phyloP scores from a whole-genome alignment of 2,329 filamentous ascomycete genomes.

The Colletotrichum lindemuthianum region DNA sequence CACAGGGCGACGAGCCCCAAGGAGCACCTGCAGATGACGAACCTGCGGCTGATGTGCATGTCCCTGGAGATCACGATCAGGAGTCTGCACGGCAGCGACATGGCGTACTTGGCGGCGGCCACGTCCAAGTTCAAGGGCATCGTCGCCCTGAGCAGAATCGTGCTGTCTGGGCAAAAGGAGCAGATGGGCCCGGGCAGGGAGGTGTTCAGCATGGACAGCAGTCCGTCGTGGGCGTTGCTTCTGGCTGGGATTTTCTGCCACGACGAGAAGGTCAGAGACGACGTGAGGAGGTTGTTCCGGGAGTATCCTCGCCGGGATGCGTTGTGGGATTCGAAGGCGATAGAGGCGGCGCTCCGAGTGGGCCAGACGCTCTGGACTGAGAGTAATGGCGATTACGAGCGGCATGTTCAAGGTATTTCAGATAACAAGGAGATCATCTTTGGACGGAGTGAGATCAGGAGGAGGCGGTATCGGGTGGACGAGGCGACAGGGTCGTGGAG shows the following conservation, averaged over 20 bases:
- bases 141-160: constrained; percentile 1
- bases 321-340: constrained; percentile 53
- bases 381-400: not conserved
- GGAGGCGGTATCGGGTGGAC: not conserved
- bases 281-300: constrained; percentile 52
- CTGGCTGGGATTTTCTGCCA: constrained; percentile 52
- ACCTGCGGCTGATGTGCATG: constrained; percentile 10
- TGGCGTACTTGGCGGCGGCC: not conserved
- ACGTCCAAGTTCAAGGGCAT: constrained; percentile 3
- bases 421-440: constrained; percentile 9
- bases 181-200: not conserved
- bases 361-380: not conserved
- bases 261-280: constrained; percentile 48
- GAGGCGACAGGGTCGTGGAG: not conserved
- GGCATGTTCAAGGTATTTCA: not conserved
- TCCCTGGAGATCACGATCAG: constrained; percentile 16
- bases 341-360: constrained; percentile 39
- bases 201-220: constrained; percentile 26
- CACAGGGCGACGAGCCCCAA: not conserved
- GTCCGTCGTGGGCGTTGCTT: constrained; percentile 50
- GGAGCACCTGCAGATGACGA: constrained; percentile 5
- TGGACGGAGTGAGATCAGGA: not conserved
- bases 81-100: constrained; percentile 7
- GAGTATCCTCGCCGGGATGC: constrained; percentile 55
- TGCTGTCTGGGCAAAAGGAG: constrained; percentile 1